Evolutionary conservation across 306 rosid species (phyloP), one percentile per base, ranked within the genome.

Genomic region (Castanopsis chinensis): DNA sequence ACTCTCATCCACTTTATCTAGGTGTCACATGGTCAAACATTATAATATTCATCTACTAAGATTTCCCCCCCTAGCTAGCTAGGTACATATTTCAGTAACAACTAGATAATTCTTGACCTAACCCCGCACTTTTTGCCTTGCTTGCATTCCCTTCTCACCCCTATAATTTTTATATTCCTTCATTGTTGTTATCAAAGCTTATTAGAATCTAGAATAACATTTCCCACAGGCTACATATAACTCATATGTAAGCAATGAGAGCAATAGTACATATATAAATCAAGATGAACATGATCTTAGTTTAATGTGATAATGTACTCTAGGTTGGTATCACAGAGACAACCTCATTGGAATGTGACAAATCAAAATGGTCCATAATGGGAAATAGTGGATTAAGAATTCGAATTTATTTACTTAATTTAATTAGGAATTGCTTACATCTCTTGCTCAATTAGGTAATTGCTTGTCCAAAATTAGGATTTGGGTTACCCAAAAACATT

Each of bases 1-100:
- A 76, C 85, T 85, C 82, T 71, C 78, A 75, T 85, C 78, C 85
- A 78, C 68, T 60, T 75, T 25, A 70, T 73, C 27, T 30, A 82
- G 32, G 49, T 3, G 23, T 20, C 72, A 23, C n/a, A 19, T 53
- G 86, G 97, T 88, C 90, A 88, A 85, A 87, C 83, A 45, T 78
- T 86, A 83, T 59, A 79, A 71, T 81, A 87, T 86, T 86, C 75
- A 17, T 71, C 32, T 25, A 71, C 85, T 82, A 27, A 71, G 89
- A 87, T 90, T 82, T 71, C 43, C 49, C 28, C 74, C 23, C 20
- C 27, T 25, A 25, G 27, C 27, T 37, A 52, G 67, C 71, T 77
- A 67, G 68, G 41, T 17, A 41, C 45, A 41, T 41, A 73, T 61
- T 70, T 51, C 32, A 21, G 15, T 41, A 23, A 11, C 30, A 59